Evolutionary conservation across 352 stramenopile species (phyloP), one percentile per base, ranked within the genome.

Genomic region (Phytophthora chlamydospora): DNA sequence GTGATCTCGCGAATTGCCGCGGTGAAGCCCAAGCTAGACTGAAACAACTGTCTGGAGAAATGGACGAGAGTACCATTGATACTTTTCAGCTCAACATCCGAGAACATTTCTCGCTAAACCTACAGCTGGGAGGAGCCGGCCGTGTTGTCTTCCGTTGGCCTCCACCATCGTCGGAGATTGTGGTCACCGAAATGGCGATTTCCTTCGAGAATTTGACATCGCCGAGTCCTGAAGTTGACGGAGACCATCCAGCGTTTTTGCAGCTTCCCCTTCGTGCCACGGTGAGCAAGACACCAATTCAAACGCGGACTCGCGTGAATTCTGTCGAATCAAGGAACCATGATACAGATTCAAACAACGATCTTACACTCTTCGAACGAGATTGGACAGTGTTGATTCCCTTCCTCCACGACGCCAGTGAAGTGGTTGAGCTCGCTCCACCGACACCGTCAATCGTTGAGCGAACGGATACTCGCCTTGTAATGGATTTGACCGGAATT

Each of bases 251-350:
- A 46, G 27, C 57, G 11, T 71, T 67, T 35, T 8, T 62, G 0
- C 38, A 36, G 0, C 6, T 71, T n/a, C 11, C 29, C 7, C 41
- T 66, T 54, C 32, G 27, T 8, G 49, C 40, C 6, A 16, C 11
- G 34, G 63, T 67, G 17, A 31, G 43, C 35, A 71, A 67, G 32
- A 55, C 50, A 16, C 57, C 57, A 11, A 42, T 43, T 34, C 63
- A 67, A 44, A 58, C 59, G 13, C 27, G 39, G 32, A 49, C 75
- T 78, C 41, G 67, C 69, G 41, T 66, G 71, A 55, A 51, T 74
- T 24, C 49, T 2, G 9, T 36, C 12, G 42, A 66, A 16, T 27
- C 13, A 9, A 47, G 44, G 4, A 66, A 34, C 27, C 11, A 9
- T 10, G 39, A 44, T 13, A 12, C 21, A 38, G n/a, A 43, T 9